phyloP scores from a whole-genome alignment of 306 rosid species.

The Elaeagnus macrophylla region DNA sequence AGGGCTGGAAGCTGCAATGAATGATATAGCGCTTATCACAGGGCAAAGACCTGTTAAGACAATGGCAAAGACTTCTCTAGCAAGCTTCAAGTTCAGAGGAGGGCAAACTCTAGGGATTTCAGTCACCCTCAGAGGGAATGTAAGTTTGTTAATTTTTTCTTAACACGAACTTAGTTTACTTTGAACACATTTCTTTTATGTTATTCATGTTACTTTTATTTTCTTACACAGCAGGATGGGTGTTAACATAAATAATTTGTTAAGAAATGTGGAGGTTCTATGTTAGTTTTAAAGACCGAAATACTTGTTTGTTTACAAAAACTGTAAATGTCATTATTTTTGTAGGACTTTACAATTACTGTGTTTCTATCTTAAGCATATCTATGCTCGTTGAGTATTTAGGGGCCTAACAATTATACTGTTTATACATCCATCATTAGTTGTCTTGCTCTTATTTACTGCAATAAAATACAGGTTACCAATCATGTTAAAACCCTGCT shows the following conservation, averaged over 20 bases:
- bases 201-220: constrained; percentile 3
- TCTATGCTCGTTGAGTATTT: too few species aligned
- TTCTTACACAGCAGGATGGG: too few species aligned
- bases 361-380: too few species aligned
- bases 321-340: not conserved
- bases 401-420: too few species aligned
- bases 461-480: too few species aligned
- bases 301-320: not conserved
- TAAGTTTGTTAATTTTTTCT: constrained; percentile 28
- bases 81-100: constrained; percentile 95
- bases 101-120: constrained; percentile 98
- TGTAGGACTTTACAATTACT: too few species aligned
- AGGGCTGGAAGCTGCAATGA: constrained; percentile 88
- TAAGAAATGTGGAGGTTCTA: too few species aligned
- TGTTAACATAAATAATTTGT: too few species aligned
- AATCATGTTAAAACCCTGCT: too few species aligned
- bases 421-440: too few species aligned
- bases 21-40: constrained; percentile 72
- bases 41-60: constrained; percentile 94
- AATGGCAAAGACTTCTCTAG: constrained; percentile 67
- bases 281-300: not conserved
- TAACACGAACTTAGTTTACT: not conserved
- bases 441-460: too few species aligned
- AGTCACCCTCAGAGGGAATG: constrained; percentile 83
- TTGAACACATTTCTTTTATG: not conserved